Evolutionary conservation across 345 rosid species (phyloP), one percentile per base, ranked within the genome.

Genomic region (Fremontodendron californicum): DNA sequence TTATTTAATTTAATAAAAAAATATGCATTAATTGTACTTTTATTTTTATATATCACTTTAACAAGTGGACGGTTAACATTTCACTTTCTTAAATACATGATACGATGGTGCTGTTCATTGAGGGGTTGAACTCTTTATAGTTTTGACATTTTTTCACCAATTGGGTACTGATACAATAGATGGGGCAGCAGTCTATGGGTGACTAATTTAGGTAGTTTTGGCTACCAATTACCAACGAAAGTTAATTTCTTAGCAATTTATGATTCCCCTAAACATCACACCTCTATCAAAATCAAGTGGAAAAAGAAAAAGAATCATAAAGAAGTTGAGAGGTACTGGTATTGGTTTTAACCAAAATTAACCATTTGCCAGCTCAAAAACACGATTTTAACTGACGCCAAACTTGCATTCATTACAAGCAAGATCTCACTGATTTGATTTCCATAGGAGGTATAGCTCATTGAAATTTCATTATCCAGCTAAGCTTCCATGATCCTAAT

Each of bases 341-440:
- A n/a, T n/a, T n/a, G n/a, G n/a, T n/a, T n/a, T n/a, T n/a, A n/a
- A n/a, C n/a, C 64, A 60, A 27, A 27, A 11, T 29, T 10, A 21
- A 8, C 51, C 15, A 6, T 37, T 73, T 71, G 65, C 65, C 65
- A 73, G 65, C 65, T 71, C 49, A 37, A 73, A 23, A 54, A n/a
- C 46, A 21, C 35, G 33, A 12, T 9, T 12, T 43, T 37, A n/a
- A 1, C 9, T 10, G 16, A 54, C 64, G 11, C 64, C 48, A 55
- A 43, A 27, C 55, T 13, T 15, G 23, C n/a, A 45, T 69, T 25
- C 37, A 9, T 31, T 4, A 4, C n/a, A 29, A 7, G 61, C 29
- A 55, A 55, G 61, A 49, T 12, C 58, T 27, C 60, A 23, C 19
- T 42, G 72, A 42, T 42, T 67, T 42, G 18, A 67, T 29, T 49